Evolutionary conservation across 2,329 filamentous ascomycete genomes (phyloP).

Genomic region (Monosporascus sp.): DNA sequence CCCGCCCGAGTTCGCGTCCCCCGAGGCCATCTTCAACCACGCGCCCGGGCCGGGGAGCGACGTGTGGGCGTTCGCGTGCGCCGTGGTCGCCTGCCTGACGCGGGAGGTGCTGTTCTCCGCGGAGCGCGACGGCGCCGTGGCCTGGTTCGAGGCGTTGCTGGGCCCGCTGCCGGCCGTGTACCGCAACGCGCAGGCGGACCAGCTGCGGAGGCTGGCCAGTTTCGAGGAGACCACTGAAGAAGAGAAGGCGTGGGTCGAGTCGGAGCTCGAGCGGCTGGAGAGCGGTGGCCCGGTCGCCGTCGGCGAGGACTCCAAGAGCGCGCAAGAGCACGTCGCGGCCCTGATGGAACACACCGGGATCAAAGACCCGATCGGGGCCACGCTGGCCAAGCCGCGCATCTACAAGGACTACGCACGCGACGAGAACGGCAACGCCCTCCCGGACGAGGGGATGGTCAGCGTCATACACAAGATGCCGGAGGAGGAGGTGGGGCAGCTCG

Average conservation of each 20-base stretch:
- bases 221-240: background rate
- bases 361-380: background rate
- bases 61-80: conserved; percentile 2
- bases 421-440: background rate
- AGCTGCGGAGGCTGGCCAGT: background rate
- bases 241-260: background rate
- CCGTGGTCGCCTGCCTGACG: background rate
- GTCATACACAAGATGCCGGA: background rate
- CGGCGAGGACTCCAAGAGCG: background rate
- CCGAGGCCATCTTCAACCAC: conserved; percentile 1
- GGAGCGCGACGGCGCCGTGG: background rate
- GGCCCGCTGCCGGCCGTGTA: background rate
- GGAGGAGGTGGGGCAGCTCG: background rate
- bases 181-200: background rate
- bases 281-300: background rate
- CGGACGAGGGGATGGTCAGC: background rate
- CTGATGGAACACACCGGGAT: background rate
- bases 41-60: background rate
- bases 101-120: background rate
- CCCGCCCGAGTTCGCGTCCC: background rate
- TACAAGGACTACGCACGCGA: background rate
- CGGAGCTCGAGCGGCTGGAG: background rate
- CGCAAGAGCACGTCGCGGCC: background rate
- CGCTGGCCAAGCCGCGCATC: background rate
- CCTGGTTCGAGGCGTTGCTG: background rate